A percentile compares a stretch with the other conserved stretches of the same genome.
Conservation (phyloP, 495 filamentous ascomycete species). For the Penicillium diatomitis region DNA sequence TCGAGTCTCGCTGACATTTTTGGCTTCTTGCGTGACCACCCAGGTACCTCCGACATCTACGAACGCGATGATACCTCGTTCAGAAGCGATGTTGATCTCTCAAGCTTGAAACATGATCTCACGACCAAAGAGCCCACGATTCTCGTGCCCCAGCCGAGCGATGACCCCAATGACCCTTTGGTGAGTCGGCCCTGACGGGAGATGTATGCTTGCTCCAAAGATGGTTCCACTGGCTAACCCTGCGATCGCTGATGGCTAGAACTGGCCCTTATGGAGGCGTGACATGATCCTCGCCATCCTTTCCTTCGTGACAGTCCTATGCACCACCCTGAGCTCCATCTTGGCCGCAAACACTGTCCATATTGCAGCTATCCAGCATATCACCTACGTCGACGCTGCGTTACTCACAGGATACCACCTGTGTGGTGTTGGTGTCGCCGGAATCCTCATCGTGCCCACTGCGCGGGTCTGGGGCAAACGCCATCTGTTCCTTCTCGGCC, state of each 20-base stretch:
- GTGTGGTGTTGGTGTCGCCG: conserved; percentile 70
- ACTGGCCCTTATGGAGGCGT: conserved; percentile 85
- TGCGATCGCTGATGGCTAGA: conserved; percentile 36
- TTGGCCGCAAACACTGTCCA: conserved; percentile 80
- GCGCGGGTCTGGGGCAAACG: conserved; percentile 90
- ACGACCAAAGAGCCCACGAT: conserved; percentile 59
- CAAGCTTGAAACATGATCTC: conserved; percentile 61
- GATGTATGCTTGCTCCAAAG: no score
- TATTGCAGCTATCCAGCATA: conserved; percentile 49
- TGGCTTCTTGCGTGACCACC: no score
- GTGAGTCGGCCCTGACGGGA: conserved; percentile 24
- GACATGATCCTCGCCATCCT: conserved; percentile 71
- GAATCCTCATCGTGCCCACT: conserved; percentile 74
- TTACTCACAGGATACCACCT: conserved; percentile 83
- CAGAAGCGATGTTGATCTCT: conserved; percentile 23
- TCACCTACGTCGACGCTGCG: conserved; percentile 60
- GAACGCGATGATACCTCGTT: conserved; percentile 40
- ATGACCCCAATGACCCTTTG: conserved; percentile 72
- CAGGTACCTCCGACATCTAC: conserved; percentile 58
- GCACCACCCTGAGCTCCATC: conserved; percentile 69
- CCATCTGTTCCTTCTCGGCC: conserved; percentile 76
- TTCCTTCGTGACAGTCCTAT: conserved; percentile 71
- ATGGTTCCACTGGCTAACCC: no score
- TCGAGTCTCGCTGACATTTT: no score
- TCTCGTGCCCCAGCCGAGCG: conserved; percentile 69